Evolutionary conservation across 2,329 filamentous ascomycete genomes (phyloP), one percentile per base, ranked within the genome.

Genomic region (Cryoendolithus antarcticus): DNA sequence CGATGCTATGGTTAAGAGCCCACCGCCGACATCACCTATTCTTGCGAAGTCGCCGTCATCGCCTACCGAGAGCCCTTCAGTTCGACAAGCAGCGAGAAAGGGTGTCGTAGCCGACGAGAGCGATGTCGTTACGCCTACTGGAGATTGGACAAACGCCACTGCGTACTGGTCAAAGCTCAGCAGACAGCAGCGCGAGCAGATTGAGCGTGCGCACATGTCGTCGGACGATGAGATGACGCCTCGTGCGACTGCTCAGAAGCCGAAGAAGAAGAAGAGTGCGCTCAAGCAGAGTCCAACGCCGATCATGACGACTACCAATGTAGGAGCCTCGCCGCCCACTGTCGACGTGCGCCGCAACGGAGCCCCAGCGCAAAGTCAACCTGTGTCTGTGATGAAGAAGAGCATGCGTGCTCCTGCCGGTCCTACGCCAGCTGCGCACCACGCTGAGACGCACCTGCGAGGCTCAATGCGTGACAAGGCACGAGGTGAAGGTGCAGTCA

Each of bases 91-190:
- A 38, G 11, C 13, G 30, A 35, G 35, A 27, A n/a, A 42, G 34
- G 24, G 24, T 27, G 24, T 27, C 24, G 24, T 27, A 27, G 15
- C 34, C 9, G 32, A 30, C 3, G 37, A 36, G 30, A 35, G 37
- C 3, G 39, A 41, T 8, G 12, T 15, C 35, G 40, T 12, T 12
- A 32, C 35, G 8, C 29, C 35, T 19, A 24, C 32, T 30, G 47
- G 44, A 44, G 74, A 80, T 39, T 86, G 81, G 82, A 74, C 77
- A 44, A 69, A 72, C 38, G 73, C 78, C 10, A 82, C 80, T 50
- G 64, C 72, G 0, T 84, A 80, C 50, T 86, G 81, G 82, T 76
- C 71, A 44, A 73, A 74, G 37, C 59, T 86, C 5, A 77, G 71
- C 6, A 64, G 67, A 2, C 72, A 80, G 27, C 75, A 78, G 52